Conservation (phyloP, 768 basidiomycete genomes). For the Thelephora aurantiotincta region DNA sequence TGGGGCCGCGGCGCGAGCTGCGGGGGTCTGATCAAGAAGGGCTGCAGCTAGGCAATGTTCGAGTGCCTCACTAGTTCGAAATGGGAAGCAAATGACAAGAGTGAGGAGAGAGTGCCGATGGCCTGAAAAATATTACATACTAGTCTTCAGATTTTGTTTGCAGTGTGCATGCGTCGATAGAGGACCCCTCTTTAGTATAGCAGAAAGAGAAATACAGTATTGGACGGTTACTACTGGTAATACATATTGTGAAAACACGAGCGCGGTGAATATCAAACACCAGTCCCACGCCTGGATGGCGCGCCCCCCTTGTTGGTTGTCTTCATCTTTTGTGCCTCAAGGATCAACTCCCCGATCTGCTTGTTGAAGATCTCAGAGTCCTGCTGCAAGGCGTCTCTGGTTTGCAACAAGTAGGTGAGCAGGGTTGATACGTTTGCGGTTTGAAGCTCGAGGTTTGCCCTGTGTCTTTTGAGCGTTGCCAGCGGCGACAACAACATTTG, state of each 20-base stretch:
- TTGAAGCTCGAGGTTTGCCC: conserved; percentile 54
- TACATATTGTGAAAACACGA: neutral
- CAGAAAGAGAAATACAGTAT: too few species aligned
- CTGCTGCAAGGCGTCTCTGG: conserved; percentile 69
- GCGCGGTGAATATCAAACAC: neutral
- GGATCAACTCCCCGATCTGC: conserved; percentile 84
- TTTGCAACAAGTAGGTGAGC: conserved; percentile 72
- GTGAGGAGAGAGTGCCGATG: too few species aligned
- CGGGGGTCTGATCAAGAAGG: too few species aligned
- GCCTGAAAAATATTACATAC: too few species aligned
- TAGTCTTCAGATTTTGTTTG: too few species aligned
- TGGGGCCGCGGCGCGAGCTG: too few species aligned
- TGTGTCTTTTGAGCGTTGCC: conserved; percentile 45
- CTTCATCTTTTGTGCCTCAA: conserved; percentile 78
- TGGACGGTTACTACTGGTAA: too few species aligned
- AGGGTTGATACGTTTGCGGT: conserved; percentile 65
- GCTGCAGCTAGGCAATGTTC: too few species aligned
- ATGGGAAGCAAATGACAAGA: too few species aligned
- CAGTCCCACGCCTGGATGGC: conserved; percentile 28
- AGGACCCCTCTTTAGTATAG: too few species aligned
- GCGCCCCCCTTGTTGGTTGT: conserved; percentile 37
- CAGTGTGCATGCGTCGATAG: too few species aligned
- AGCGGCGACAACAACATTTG: conserved; percentile 62
- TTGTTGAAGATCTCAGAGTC: conserved; percentile 84
- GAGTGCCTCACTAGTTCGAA: too few species aligned